Evolutionary conservation across 805 yeast species (phyloP), one percentile per base, ranked within the genome.

Genomic region (Candida ficus): DNA sequence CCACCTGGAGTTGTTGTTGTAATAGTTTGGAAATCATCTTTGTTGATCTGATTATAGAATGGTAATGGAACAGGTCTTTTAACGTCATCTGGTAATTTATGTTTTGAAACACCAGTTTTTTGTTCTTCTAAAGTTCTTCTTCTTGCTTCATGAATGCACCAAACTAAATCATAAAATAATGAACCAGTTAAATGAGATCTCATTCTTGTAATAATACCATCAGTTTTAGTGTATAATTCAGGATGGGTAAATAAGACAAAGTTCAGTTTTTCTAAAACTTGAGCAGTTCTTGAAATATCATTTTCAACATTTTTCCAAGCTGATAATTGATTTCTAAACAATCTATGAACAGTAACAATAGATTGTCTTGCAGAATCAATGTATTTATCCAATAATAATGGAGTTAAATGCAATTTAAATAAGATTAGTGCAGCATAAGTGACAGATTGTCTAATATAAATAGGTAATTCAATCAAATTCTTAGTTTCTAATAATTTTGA

Each of bases 111-210:
- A 23, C 62, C 61, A 39, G 63, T 57, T 30, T 52, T 43, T 18
- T 68, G 67, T 6, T 52, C 58, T 42, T 70, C 75, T 36, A 71
- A 53, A 28, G 75, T 71, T 39, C 95, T 68, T 57, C 96, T 70
- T 58, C 95, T 71, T 1, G 96, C 96, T 56, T 90, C 97, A 61
- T 90, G 97, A 35, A 90, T 83, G 59, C 95, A 84, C 89, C 95
- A 89, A 11, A 90, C 91, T 38, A 90, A 69, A 61, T 90, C 97
- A 57, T 90, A 90, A 53, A 90, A 90, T 38, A 90, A 62, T 0
- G 96, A 88, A 1, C 93, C 95, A 0, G 96, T 84, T 50, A 90
- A 68, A 61, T 90, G 97, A 0, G 95, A 86, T 54, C 97, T 73
- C 95, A 90, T 90, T 43, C 90, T 71, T 3, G 85, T 75, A 36